These are phyloP conservation scores for Phytopythium vexans DNA, from an alignment of 352 stramenopile species.

Conservation along the genomic window DNA sequence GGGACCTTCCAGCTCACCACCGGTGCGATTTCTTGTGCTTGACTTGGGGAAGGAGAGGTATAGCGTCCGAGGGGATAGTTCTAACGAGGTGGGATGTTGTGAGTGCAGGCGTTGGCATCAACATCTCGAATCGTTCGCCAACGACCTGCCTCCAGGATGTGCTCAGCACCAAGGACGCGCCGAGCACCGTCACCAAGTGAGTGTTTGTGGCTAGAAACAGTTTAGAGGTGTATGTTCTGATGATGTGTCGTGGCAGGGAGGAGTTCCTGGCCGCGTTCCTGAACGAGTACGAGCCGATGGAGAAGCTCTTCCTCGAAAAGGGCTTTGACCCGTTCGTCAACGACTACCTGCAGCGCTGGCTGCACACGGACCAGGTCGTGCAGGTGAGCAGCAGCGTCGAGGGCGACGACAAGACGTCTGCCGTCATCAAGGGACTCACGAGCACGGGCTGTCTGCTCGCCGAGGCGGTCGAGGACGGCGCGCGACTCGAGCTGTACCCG, in stretches of 20 bases:
- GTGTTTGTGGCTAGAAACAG: conserved; percentile 8
- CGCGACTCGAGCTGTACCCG: conserved; percentile 82
- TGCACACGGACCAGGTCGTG: conserved; percentile 84
- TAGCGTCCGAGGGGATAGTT: too few species aligned
- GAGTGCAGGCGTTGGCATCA: conserved; percentile 76
- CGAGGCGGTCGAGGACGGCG: conserved; percentile 38
- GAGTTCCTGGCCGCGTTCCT: conserved; percentile 86
- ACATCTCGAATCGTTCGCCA: conserved; percentile 87
- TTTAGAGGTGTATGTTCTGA: neutral
- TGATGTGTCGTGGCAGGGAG: conserved; percentile 39
- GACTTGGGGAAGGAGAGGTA: neutral
- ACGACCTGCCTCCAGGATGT: conserved; percentile 87
- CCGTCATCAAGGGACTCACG: conserved; percentile 78
- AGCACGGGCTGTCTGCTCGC: conserved; percentile 78
- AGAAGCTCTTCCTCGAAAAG: conserved; percentile 71
- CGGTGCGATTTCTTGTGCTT: conserved; percentile 22
- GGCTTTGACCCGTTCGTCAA: conserved; percentile 85
- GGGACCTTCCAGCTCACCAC: conserved; percentile 83
- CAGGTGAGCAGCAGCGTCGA: conserved; percentile 50
- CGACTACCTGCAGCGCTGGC: conserved; percentile 80
- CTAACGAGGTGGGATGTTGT: neutral
- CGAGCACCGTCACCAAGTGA: conserved; percentile 78
- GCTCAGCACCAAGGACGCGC: conserved; percentile 45
- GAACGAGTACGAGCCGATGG: conserved; percentile 86
- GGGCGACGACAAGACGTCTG: conserved; percentile 41